Evolutionary conservation across 768 basidiomycete species (phyloP).

Genomic region (Gautieria morchelliformis): DNA sequence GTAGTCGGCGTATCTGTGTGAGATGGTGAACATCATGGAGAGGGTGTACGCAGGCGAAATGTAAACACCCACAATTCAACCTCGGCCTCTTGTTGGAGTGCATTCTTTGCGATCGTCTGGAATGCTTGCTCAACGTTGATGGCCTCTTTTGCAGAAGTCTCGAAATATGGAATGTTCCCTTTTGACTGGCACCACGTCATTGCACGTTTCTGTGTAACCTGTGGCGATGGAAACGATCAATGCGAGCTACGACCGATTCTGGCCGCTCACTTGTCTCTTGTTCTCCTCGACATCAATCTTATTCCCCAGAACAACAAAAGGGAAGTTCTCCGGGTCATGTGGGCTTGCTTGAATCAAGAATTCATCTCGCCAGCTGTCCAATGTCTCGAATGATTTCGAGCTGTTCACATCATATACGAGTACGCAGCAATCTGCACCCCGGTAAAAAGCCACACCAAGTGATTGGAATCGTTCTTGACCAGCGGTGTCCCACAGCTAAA

Average conservation of each 20-base stretch:
- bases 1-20: conserved; percentile 86
- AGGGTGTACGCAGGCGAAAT: neutral
- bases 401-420: conserved; percentile 99
- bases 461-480: conserved; percentile 99
- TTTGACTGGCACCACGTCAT: conserved; percentile 99
- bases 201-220: conserved; percentile 98
- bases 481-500: conserved; percentile 95
- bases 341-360: conserved; percentile 98
- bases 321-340: conserved; percentile 99
- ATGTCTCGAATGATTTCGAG: conserved; percentile 94
- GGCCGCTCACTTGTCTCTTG: conserved; percentile 75
- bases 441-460: conserved; percentile 96
- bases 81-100: conserved; percentile 93
- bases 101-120: conserved; percentile 99
- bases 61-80: conserved; percentile 68
- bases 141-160: conserved; percentile 99
- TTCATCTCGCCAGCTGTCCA: conserved; percentile 99
- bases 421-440: conserved; percentile 98
- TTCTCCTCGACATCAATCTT: conserved; percentile 99
- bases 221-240: conserved; percentile 3
- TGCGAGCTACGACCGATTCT: neutral
- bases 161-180: conserved; percentile 99
- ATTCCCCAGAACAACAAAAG: conserved; percentile 98
- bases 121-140: conserved; percentile 99
- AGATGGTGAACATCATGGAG: no score